These are phyloP conservation scores for Geopyxis carbonaria DNA, from an alignment of 495 filamentous ascomycete species.

Conservation along the genomic window DNA sequence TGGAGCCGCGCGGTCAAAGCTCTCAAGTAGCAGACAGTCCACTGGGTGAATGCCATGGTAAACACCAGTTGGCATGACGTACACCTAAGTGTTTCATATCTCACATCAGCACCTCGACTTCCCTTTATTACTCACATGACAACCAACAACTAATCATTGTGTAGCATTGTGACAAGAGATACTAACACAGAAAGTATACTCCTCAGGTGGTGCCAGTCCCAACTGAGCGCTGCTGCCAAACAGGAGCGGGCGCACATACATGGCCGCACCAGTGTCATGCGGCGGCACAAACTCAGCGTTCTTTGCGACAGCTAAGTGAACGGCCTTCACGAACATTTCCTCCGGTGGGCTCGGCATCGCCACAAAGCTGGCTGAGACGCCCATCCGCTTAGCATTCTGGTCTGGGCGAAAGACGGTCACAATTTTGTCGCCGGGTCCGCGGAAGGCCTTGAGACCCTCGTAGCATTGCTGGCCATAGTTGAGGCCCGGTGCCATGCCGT, in stretches of 20 bases:
- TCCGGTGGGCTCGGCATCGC: slow-evolving; percentile 61
- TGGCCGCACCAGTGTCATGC: slow-evolving; percentile 60
- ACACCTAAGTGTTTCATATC: slow-evolving; percentile 24
- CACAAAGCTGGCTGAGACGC: slow-evolving; percentile 56
- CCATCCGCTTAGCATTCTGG: slow-evolving; percentile 65
- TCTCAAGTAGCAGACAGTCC: slow-evolving; percentile 58
- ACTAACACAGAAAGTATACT: slow-evolving; percentile 63
- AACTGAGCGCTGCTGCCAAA: slow-evolving; percentile 71
- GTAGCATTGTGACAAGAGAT: not conserved
- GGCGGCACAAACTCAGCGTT: slow-evolving; percentile 85
- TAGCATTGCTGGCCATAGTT: slow-evolving; percentile 90
- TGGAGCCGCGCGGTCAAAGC: slow-evolving; percentile 58
- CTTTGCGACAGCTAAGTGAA: slow-evolving; percentile 59
- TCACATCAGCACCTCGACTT: not conserved
- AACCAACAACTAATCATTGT: not conserved
- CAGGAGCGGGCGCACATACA: slow-evolving; percentile 79
- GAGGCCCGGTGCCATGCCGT: slow-evolving; percentile 76
- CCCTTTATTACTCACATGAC: not conserved
- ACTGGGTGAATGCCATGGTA: slow-evolving; percentile 77
- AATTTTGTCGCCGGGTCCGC: slow-evolving; percentile 38
- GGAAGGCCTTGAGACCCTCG: slow-evolving; percentile 86
- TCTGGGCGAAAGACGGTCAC: slow-evolving; percentile 70
- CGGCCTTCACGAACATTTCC: slow-evolving; percentile 51
- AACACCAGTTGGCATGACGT: slow-evolving; percentile 68
- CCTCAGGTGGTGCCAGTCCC: slow-evolving; percentile 64